Conservation (phyloP, 2,329 filamentous ascomycete species). For the Eutypa lata region DNA sequence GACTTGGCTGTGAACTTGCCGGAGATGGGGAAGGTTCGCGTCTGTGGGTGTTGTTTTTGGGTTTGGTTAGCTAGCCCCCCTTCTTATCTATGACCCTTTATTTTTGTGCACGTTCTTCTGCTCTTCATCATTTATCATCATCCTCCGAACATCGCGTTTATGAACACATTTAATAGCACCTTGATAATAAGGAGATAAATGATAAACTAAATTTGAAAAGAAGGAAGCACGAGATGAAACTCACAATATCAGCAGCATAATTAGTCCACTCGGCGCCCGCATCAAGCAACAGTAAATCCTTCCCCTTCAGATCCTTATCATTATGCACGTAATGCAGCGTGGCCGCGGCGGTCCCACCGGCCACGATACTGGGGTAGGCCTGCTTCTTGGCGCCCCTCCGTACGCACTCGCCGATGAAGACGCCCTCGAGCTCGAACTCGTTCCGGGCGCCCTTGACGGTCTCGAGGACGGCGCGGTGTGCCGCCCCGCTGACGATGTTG, state of each 20-base stretch:
- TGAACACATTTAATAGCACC: too few relatives aligned
- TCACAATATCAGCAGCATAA: slow-evolving; percentile 66
- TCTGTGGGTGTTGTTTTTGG: slow-evolving; percentile 44
- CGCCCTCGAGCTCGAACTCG: slow-evolving; percentile 78
- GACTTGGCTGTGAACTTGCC: slow-evolving; percentile 69
- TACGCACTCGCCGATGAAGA: slow-evolving; percentile 75
- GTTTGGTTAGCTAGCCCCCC: too few relatives aligned
- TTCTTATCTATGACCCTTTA: background rate
- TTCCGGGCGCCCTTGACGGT: slow-evolving; percentile 63
- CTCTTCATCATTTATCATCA: too few relatives aligned
- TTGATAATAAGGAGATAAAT: too few relatives aligned
- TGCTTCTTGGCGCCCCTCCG: slow-evolving; percentile 74
- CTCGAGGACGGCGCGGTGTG: slow-evolving; percentile 61
- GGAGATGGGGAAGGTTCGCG: slow-evolving; percentile 79
- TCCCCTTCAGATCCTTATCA: slow-evolving; percentile 63
- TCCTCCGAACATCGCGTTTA: too few relatives aligned
- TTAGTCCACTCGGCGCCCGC: slow-evolving; percentile 75
- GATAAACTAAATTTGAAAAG: background rate
- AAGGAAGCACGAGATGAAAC: slow-evolving; percentile 18
- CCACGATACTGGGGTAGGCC: slow-evolving; percentile 85
- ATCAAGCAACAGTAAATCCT: slow-evolving; percentile 79
- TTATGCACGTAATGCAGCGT: slow-evolving; percentile 88
- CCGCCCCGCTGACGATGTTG: slow-evolving; percentile 66
- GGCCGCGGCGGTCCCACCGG: slow-evolving; percentile 73
- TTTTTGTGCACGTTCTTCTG: too few relatives aligned